Base-by-base conservation (phyloP, 306 rosid species). In the Trifolium fragiferum region DNA sequence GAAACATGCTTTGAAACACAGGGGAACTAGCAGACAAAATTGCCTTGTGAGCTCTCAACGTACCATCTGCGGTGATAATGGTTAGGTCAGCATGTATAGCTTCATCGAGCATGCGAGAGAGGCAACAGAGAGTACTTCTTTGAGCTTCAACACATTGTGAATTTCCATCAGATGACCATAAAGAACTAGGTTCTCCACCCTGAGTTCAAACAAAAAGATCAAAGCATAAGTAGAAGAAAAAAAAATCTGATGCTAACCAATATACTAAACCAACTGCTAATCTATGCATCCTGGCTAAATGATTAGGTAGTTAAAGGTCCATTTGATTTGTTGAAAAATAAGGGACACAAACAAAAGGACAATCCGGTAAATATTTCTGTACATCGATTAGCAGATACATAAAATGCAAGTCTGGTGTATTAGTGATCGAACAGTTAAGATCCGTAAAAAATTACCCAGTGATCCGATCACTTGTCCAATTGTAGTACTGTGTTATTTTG, bases 1-100 rank as follows among this genome's bases (percentile, higher is more conserved):
- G 91, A 80, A 89, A 90, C 97, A 93, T 90, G 85, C 97, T 87
- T 51, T 81, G 86, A 76, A 93, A 90, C 80, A 93, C 97, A 0
- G 93, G 89, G 63, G 98, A 93, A 83, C 95, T 90, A 19, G 97
- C 90, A 0, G 98, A 89, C 54, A 90, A 57, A 80, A 93, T 44
- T 55, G 98, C 97, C 84, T 85, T 93, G 85, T 93, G 98, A 76
- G 97, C 93, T 80, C 72, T 84, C 80, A 90, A 73, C 14, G 86
- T 74, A 33, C 98, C 98, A 25, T 89, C 89, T 0, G 86, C 74
- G 2, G 88, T 86, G 76, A 76, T 75, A 57, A 93, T 85, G 76
- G 90, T 90, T 47, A 90, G 89, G 81, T 93, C 97, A 25, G 92
- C 85, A 72, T 77, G 90, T 76, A 90, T 88, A 33, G 78, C 87